A percentile compares a stretch with the other conserved stretches of the same genome.
phyloP scores from a whole-genome alignment of 1,139 yeast genomes.

The Starmera stellimalicola region DNA sequence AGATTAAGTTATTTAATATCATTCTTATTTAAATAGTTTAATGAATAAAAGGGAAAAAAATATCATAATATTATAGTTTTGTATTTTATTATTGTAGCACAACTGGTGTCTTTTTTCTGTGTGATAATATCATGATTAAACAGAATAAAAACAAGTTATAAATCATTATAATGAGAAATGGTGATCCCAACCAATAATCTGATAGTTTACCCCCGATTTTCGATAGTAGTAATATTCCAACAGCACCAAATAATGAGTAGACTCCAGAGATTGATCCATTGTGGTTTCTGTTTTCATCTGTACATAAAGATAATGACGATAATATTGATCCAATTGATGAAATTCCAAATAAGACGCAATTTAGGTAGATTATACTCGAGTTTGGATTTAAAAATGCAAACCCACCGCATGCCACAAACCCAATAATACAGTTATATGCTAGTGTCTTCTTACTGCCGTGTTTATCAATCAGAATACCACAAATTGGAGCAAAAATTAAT shows the following conservation, averaged over 20 bases:
- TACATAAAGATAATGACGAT: slow-evolving; percentile 36
- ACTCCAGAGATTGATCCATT: slow-evolving; percentile 66
- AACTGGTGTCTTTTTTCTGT: not conserved
- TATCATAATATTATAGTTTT: not conserved
- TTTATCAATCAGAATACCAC: slow-evolving; percentile 49
- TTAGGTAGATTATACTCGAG: slow-evolving; percentile 22
- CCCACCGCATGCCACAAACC: slow-evolving; percentile 28
- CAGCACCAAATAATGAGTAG: slow-evolving; percentile 56
- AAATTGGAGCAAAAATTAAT: slow-evolving; percentile 49
- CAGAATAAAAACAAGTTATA: slow-evolving; percentile 28
- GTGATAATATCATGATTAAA: not conserved
- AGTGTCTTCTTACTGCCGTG: slow-evolving; percentile 34
- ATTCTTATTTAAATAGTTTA: not conserved
- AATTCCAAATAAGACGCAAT: slow-evolving; percentile 36
- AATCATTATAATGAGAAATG: slow-evolving; percentile 45
- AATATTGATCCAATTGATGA: slow-evolving; percentile 53
- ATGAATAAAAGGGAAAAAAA: not conserved
- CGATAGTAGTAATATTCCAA: slow-evolving; percentile 55
- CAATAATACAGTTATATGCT: slow-evolving; percentile 27
- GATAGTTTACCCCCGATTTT: slow-evolving; percentile 55
- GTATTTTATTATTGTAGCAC: not conserved
- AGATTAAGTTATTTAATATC: slow-evolving; percentile 38
- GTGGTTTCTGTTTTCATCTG: slow-evolving; percentile 30
- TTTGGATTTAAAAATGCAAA: slow-evolving; percentile 27
- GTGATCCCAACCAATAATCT: slow-evolving; percentile 49